A percentile compares a stretch with the other conserved stretches of the same genome.
Conservation (phyloP, 768 basidiomycete species). For the Termitomyces sp. region DNA sequence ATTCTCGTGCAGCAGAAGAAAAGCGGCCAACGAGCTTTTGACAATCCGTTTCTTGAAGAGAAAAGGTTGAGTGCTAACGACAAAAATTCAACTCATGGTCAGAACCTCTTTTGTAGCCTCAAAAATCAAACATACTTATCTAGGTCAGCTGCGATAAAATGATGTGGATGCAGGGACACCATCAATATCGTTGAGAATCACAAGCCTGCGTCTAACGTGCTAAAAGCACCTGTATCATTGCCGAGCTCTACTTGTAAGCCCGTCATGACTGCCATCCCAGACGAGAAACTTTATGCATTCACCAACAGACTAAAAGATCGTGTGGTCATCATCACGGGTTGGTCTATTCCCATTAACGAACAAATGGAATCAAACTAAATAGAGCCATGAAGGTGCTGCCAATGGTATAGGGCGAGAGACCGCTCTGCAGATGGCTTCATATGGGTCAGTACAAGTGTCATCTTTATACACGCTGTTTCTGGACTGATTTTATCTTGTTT, state of each 20-base stretch:
- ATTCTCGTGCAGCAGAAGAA: neutral
- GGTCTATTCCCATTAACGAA: neutral
- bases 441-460: conserved; percentile 35
- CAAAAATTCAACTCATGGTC: no score
- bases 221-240: neutral
- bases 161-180: no score
- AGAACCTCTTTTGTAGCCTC: no score
- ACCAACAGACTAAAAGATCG: conserved; percentile 39
- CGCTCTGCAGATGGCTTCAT: conserved; percentile 46
- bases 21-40: neutral
- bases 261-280: conserved; percentile 41
- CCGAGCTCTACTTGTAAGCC: neutral
- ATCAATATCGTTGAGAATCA: conserved; percentile 1
- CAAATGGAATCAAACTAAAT: neutral
- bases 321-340: conserved; percentile 53
- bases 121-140: no score
- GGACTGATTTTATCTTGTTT: neutral
- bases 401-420: conserved; percentile 53
- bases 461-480: neutral
- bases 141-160: no score
- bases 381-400: conserved; percentile 34
- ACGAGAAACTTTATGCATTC: conserved; percentile 41
- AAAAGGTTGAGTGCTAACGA: no score
- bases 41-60: neutral
- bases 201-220: neutral